Evolutionary conservation across 2,329 filamentous ascomycete species (phyloP), one percentile per base, ranked within the genome.

Genomic region (Fusarium sp.): DNA sequence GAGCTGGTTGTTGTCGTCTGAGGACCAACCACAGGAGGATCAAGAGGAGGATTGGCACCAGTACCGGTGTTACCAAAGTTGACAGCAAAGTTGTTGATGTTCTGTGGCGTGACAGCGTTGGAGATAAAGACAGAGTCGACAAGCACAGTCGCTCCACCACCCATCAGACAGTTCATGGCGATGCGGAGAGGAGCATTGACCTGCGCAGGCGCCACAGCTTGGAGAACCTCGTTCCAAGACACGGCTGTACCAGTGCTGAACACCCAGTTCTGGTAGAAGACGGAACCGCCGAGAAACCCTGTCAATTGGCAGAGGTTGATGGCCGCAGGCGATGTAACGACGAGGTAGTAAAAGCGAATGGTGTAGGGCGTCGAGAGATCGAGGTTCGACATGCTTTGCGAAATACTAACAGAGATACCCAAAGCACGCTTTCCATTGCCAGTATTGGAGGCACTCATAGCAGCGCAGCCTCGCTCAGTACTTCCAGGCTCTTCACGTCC

Each of bases 341-440:
- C 41, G 2, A 63, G 48, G 31, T 66, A 66, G 24, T 66, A 66
- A 24, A 66, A 66, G 28, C 63, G 63, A 10, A 66, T 57, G 12
- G 63, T 66, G 6, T 66, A 66, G 12, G 48, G 52, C 7, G 63
- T 66, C 2, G 48, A 26, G 3, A 65, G 24, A 5, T 66, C 36
- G 4, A 66, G 35, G 18, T 56, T 44, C 3, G 24, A 42, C 31
- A 66, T 35, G 2, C 61, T 66, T 18, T 66, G 63, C 1, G 61
- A 57, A 2, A 66, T 66, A 38, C 63, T 66, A 20, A 66, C 63
- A 3, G 61, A 63, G 20, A 63, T 41, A 1, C 48, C 61, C 6
- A 66, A 4, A 17, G 28, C 61, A 36, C 63, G 41, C 20, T 48
- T 66, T 11, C 38, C 28, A 24, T 15, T 3, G 5, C 36, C 31